Conservation (phyloP, 352 stramenopile genomes). For the Hyaloperonospora brassicae region DNA sequence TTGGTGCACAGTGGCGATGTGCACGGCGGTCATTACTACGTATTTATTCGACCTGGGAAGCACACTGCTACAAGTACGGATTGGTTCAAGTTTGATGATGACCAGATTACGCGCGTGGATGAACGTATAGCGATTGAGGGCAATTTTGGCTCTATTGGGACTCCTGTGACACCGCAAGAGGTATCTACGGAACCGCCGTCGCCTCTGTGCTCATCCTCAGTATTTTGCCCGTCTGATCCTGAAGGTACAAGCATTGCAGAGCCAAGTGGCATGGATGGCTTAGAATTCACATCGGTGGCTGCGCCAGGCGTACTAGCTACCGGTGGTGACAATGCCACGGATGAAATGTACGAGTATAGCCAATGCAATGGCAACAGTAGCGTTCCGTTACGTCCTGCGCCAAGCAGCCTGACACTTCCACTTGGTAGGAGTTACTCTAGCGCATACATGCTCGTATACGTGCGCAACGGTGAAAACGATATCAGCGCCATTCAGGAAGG, state of each 20-base stretch:
- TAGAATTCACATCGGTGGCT: slow-evolving; percentile 40
- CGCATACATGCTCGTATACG: slow-evolving; percentile 86
- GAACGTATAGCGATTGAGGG: slow-evolving; percentile 67
- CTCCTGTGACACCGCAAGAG: slow-evolving; percentile 12
- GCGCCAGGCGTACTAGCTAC: slow-evolving; percentile 8
- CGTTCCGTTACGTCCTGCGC: slow-evolving; percentile 7
- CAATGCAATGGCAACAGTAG: slow-evolving; percentile 19
- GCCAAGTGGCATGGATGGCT: slow-evolving; percentile 23
- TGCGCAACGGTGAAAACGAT: slow-evolving; percentile 70
- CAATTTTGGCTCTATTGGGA: slow-evolving; percentile 54
- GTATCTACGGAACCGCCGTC: slow-evolving; percentile 27
- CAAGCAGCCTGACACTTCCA: slow-evolving; percentile 45
- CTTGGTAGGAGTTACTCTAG: slow-evolving; percentile 66
- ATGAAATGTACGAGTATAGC: slow-evolving; percentile 43
- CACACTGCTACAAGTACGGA: slow-evolving; percentile 49
- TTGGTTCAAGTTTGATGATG: slow-evolving; percentile 84
- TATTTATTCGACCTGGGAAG: slow-evolving; percentile 79
- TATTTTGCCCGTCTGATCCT: slow-evolving; percentile 42
- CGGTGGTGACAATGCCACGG: slow-evolving; percentile 7
- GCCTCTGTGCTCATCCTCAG: slow-evolving; percentile 42
- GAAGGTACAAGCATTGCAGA: slow-evolving; percentile 16
- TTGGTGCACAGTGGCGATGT: slow-evolving; percentile 83
- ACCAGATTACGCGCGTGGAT: slow-evolving; percentile 71
- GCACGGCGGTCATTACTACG: slow-evolving; percentile 84
- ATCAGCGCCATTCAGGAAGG: slow-evolving; percentile 44